phyloP scores from a whole-genome alignment of 139 green algal species.

The Diplosphaera chodatii region DNA sequence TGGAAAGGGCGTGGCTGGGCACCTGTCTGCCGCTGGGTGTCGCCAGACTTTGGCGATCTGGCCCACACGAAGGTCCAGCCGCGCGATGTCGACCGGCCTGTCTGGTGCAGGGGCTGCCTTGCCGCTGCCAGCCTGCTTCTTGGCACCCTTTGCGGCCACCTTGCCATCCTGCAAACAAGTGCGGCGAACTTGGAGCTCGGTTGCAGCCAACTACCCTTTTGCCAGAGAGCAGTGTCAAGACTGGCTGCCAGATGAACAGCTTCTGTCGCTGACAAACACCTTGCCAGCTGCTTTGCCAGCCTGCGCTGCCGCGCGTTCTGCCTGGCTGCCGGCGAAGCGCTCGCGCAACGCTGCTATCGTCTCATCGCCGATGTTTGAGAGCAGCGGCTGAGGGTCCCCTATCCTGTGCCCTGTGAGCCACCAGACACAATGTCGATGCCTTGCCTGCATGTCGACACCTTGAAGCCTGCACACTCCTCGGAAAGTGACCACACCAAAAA shows the following conservation, averaged over 20 bases:
- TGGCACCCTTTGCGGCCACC: background rate
- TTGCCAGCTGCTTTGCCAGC: background rate
- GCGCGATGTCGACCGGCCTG: slow-evolving; percentile 36
- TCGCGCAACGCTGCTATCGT: slow-evolving; percentile 27
- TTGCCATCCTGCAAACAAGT: background rate
- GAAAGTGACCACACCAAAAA: too few relatives aligned
- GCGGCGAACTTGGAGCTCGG: too few relatives aligned
- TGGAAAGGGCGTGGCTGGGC: background rate
- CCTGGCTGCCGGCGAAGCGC: slow-evolving; percentile 33
- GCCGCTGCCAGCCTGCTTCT: slow-evolving; percentile 7
- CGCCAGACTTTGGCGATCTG: slow-evolving; percentile 48
- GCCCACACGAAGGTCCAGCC: slow-evolving; percentile 78
- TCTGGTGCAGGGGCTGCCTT: slow-evolving; percentile 11
- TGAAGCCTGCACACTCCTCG: too few relatives aligned
- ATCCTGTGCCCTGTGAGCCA: slow-evolving; percentile 66
- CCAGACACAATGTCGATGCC: too few relatives aligned
- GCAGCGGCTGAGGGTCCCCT: slow-evolving; percentile 49
- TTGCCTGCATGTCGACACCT: too few relatives aligned
- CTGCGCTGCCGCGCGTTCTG: slow-evolving; percentile 1
- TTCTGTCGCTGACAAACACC: too few relatives aligned
- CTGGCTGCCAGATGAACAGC: too few relatives aligned
- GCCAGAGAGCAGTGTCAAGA: too few relatives aligned
- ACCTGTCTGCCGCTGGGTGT: slow-evolving; percentile 62
- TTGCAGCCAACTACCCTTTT: too few relatives aligned
- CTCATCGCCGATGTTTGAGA: slow-evolving; percentile 45